Percentiles rank a stretch among this genome's conserved stretches.
phyloP scores from a whole-genome alignment of 495 filamentous ascomycete genomes.

The Podospora pseudocomata region DNA sequence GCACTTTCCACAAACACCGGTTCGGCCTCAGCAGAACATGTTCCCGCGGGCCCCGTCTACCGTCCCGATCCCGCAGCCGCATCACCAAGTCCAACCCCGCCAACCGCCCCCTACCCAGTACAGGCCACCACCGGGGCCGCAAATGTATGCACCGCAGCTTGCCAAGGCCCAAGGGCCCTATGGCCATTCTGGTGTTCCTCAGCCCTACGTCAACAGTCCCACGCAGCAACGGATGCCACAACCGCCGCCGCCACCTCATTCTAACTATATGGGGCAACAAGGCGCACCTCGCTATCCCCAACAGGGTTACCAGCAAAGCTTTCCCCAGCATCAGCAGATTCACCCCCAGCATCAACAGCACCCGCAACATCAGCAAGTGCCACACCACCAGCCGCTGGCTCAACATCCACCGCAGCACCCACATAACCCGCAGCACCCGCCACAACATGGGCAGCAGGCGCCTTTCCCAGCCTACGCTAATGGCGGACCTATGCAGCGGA shows the following conservation, averaged over 20 bases:
- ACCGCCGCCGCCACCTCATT: constrained; percentile 34
- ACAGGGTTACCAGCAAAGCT: constrained; percentile 29
- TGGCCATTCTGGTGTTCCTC: constrained; percentile 39
- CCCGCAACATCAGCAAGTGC: constrained; percentile 25
- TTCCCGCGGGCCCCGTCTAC: constrained; percentile 31
- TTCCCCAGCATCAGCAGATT: constrained; percentile 31
- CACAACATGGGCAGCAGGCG: constrained; percentile 30
- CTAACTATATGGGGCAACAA: constrained; percentile 28
- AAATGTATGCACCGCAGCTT: constrained; percentile 35
- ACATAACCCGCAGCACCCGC: constrained; percentile 28
- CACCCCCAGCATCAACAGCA: constrained; percentile 30
- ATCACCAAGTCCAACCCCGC: constrained; percentile 31
- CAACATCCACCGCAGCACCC: constrained; percentile 20
- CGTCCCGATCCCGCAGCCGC: constrained; percentile 32
- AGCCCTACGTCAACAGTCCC: constrained; percentile 36
- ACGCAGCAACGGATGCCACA: constrained; percentile 36
- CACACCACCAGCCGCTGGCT: constrained; percentile 23
- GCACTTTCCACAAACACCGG: constrained; percentile 44
- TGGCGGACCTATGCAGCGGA: constrained; percentile 32
- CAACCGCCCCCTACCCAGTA: constrained; percentile 33
- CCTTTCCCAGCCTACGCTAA: constrained; percentile 31
- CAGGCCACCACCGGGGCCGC: constrained; percentile 21
- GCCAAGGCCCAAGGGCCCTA: constrained; percentile 37
- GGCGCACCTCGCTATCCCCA: constrained; percentile 27
- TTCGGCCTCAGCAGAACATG: constrained; percentile 35